These are phyloP conservation scores for Dendrocalamus sinicus DNA, from an alignment of 176 grass and related monocot species.

Conservation along the genomic window DNA sequence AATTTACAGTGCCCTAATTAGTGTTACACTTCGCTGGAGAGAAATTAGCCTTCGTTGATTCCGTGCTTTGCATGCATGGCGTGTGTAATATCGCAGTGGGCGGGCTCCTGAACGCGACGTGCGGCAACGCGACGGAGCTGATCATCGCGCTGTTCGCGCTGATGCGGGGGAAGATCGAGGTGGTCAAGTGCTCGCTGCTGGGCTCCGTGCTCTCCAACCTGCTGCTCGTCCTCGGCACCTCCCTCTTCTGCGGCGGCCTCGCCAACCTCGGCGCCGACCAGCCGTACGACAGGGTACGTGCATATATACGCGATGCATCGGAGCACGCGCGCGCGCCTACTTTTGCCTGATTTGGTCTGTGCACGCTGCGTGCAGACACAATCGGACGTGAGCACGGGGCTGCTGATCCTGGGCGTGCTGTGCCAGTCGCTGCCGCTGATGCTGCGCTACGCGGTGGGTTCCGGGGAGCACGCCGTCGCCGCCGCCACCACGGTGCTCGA, in stretches of 20 bases:
- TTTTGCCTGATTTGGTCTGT: not conserved
- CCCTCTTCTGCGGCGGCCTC: slow-evolving; percentile 80
- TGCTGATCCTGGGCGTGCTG: slow-evolving; percentile 77
- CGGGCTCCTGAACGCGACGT: slow-evolving; percentile 93
- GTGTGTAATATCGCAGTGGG: slow-evolving; percentile 57
- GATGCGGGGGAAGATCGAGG: slow-evolving; percentile 69
- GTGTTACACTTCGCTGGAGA: not conserved
- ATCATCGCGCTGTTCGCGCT: slow-evolving; percentile 94
- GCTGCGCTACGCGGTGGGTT: slow-evolving; percentile 61
- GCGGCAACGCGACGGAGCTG: slow-evolving; percentile 92
- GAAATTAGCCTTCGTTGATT: not conserved
- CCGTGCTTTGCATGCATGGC: not conserved
- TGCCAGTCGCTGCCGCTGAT: slow-evolving; percentile 79
- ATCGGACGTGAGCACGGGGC: slow-evolving; percentile 70
- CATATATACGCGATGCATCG: not conserved
- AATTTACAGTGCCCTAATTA: not conserved
- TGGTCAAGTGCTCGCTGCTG: slow-evolving; percentile 90
- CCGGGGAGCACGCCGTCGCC: slow-evolving; percentile 43
- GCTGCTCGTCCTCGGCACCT: slow-evolving; percentile 86
- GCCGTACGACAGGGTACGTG: slow-evolving; percentile 62
- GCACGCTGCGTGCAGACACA: not conserved
- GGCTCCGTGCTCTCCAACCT: slow-evolving; percentile 95
- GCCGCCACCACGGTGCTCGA: slow-evolving; percentile 48
- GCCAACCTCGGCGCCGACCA: slow-evolving; percentile 63
- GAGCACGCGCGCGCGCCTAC: not conserved